A percentile compares a stretch with the other conserved stretches of the same genome.
phyloP scores from a whole-genome alignment of 176 grass and related monocot species.

The Melocanna baccifera region DNA sequence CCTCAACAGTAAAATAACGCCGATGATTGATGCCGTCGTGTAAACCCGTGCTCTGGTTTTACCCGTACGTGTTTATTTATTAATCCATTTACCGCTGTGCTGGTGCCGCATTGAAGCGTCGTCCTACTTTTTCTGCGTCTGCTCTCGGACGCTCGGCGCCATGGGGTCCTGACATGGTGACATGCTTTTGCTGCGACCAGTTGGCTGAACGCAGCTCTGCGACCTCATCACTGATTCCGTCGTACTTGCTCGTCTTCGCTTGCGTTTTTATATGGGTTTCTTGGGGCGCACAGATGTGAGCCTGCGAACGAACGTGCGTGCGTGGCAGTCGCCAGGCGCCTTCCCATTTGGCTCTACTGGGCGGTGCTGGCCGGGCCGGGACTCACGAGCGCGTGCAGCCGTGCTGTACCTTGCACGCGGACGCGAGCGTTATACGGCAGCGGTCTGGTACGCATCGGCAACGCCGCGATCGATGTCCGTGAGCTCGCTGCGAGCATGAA shows the following conservation, averaged over 20 bases:
- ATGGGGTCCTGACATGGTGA: neutral
- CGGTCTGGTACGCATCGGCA: neutral
- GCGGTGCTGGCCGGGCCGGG: neutral
- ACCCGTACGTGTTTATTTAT: neutral
- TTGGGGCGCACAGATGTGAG: neutral
- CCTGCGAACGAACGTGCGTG: neutral
- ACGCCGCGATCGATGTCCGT: neutral
- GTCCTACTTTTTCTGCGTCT: neutral
- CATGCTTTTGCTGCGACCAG: constrained; percentile 6
- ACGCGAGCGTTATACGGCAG: neutral
- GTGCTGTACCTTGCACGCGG: neutral
- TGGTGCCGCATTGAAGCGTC: neutral
- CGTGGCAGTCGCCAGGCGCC: neutral
- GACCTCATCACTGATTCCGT: neutral
- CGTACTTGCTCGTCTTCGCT: neutral
- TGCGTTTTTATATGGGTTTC: neutral
- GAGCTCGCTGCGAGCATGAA: neutral
- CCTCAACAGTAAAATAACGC: neutral
- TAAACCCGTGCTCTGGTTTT: neutral
- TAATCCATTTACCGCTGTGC: neutral
- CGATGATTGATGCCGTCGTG: neutral
- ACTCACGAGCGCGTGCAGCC: neutral
- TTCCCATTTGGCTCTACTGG: constrained; percentile 12
- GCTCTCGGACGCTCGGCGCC: constrained; percentile 2
- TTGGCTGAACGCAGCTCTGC: neutral